Conservation (phyloP, 805 yeast genomes). For the Candida nemodendra region DNA sequence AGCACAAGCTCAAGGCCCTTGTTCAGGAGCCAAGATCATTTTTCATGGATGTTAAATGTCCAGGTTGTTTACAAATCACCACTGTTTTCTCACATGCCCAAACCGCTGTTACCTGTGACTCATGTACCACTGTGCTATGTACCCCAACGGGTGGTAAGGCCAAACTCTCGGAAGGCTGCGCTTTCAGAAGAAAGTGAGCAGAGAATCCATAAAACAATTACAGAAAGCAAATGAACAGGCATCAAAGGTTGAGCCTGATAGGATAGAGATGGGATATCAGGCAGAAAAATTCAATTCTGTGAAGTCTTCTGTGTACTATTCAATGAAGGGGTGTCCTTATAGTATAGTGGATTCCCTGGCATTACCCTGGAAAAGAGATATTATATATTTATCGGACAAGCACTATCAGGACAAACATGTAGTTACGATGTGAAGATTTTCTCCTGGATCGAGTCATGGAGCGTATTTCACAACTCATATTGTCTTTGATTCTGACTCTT, state of each 20-base stretch:
- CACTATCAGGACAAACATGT: too few species aligned
- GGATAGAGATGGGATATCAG: too few species aligned
- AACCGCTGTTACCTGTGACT: constrained; percentile 99
- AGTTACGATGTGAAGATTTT: too few species aligned
- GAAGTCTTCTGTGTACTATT: too few species aligned
- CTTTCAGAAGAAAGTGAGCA: constrained; percentile 96
- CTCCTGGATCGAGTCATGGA: too few species aligned
- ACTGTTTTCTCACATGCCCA: constrained; percentile 99
- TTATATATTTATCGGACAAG: too few species aligned
- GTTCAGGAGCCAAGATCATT: constrained; percentile 98
- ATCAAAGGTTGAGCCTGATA: background rate
- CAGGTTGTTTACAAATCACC: constrained; percentile 98
- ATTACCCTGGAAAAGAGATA: too few species aligned
- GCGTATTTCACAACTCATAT: too few species aligned
- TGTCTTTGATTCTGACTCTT: too few species aligned
- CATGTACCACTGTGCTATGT: constrained; percentile 97
- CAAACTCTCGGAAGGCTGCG: constrained; percentile 98
- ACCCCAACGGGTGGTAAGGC: constrained; percentile 99
- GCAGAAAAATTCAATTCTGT: too few species aligned
- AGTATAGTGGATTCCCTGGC: background rate
- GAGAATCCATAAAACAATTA: constrained; percentile 11
- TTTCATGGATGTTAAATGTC: constrained; percentile 99
- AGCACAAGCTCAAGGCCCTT: constrained; percentile 96
- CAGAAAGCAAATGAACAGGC: constrained; percentile 4
- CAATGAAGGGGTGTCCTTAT: background rate